Evolutionary conservation across 1,284 basidiomycete species (phyloP).

Genomic region (Psilocybe mexicana): DNA sequence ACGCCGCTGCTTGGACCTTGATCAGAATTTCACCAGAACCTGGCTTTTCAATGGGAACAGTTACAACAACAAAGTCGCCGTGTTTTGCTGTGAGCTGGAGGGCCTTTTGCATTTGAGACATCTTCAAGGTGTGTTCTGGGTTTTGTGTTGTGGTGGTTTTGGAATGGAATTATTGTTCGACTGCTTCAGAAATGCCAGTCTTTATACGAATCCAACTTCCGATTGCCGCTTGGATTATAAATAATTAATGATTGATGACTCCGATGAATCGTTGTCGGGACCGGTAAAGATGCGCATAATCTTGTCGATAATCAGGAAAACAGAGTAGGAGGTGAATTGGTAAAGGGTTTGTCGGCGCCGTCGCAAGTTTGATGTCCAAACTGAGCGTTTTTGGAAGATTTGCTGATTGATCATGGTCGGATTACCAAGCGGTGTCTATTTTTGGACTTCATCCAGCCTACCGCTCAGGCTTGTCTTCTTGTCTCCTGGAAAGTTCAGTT

Average conservation of each 20-base stretch:
- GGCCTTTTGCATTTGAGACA: slow-evolving; percentile 19
- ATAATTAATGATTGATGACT: background rate
- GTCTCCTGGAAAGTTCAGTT: no score
- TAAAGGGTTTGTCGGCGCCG: no score
- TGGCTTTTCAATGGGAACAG: slow-evolving; percentile 23
- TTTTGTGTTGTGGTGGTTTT: background rate
- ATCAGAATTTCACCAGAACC: slow-evolving; percentile 40
- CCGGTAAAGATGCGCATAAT: no score
- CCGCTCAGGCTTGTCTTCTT: no score
- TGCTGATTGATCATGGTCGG: background rate
- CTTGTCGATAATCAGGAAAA: no score
- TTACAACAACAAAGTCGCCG: slow-evolving; percentile 17
- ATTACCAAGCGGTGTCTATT: background rate
- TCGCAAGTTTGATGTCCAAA: background rate
- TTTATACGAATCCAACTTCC: background rate
- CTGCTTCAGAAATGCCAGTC: background rate
- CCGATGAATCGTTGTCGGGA: background rate
- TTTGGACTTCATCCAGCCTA: no score
- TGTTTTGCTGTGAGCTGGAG: slow-evolving; percentile 17
- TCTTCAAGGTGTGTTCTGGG: background rate
- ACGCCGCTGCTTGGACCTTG: slow-evolving; percentile 35
- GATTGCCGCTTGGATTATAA: background rate
- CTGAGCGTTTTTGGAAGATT: background rate
- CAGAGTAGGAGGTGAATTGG: no score
- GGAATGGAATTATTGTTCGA: background rate